Conservation (phyloP, 192 early-diverging fungal genomes). For the Coemansia erecta region DNA sequence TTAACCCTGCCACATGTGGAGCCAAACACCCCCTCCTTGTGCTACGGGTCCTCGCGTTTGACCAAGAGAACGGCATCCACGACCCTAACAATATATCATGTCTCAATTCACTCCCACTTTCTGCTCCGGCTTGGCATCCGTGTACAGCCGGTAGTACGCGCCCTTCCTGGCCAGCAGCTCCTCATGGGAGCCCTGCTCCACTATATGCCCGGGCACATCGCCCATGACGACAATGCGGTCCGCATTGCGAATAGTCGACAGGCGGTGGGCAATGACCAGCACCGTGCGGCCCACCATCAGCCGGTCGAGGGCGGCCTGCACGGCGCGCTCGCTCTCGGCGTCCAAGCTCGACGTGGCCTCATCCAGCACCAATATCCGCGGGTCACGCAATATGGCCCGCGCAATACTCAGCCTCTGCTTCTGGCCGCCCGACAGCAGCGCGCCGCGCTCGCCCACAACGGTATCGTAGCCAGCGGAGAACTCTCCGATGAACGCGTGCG, state of each 20-base stretch:
- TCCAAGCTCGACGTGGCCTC: constrained; percentile 78
- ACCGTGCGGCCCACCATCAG: constrained; percentile 75
- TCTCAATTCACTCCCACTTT: background rate
- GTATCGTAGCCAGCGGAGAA: constrained; percentile 59
- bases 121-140: constrained; percentile 8
- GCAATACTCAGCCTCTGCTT: constrained; percentile 64
- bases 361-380: constrained; percentile 73
- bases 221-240: constrained; percentile 75
- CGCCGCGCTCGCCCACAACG: constrained; percentile 52
- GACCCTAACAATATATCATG: too few species aligned
- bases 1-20: background rate
- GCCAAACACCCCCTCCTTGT: background rate
- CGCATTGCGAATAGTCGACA: constrained; percentile 78
- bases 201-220: constrained; percentile 49
- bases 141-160: constrained; percentile 47
- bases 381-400: constrained; percentile 59
- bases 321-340: constrained; percentile 66
- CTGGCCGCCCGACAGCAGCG: constrained; percentile 63
- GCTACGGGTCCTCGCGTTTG: too few species aligned
- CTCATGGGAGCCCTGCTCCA: constrained; percentile 52
- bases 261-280: constrained; percentile 79
- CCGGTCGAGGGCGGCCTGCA: constrained; percentile 72
- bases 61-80: too few species aligned
- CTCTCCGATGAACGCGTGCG: constrained; percentile 59
- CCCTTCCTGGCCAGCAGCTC: constrained; percentile 41